Percentiles rank a stretch among this genome's conserved stretches.
phyloP scores from a whole-genome alignment of 768 basidiomycete genomes.

The Glaciozyma martinii region DNA sequence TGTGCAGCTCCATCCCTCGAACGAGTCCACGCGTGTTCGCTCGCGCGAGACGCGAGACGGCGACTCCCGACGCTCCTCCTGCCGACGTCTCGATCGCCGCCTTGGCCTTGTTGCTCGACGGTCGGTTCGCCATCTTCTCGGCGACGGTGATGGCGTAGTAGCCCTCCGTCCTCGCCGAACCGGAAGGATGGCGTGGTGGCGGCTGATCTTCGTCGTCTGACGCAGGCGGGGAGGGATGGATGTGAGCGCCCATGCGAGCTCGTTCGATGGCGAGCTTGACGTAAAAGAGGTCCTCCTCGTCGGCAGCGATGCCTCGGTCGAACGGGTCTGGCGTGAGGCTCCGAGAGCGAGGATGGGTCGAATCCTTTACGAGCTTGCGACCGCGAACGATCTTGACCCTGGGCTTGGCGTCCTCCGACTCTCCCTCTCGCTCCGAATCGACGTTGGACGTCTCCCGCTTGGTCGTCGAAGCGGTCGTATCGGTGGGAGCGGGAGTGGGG shows the following conservation, averaged over 20 bases:
- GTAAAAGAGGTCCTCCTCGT: constrained; percentile 44
- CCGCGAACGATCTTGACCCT: background rate
- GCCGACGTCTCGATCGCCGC: constrained; percentile 45
- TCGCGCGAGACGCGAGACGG: constrained; percentile 57
- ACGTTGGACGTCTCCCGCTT: background rate
- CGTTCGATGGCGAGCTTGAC: constrained; percentile 38
- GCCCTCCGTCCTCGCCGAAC: constrained; percentile 86
- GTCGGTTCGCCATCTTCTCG: constrained; percentile 30
- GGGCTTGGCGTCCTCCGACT: background rate
- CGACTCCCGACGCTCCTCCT: constrained; percentile 62
- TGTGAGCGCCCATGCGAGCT: constrained; percentile 21
- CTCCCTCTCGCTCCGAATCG: background rate
- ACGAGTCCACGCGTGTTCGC: constrained; percentile 85
- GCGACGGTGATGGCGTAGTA: constrained; percentile 67
- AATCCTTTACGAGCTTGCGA: constrained; percentile 1
- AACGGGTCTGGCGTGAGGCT: constrained; percentile 36
- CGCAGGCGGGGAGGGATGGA: constrained; percentile 28
- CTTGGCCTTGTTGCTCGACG: constrained; percentile 68
- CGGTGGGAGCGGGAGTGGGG: background rate
- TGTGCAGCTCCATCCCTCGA: constrained; percentile 87
- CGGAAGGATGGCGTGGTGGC: constrained; percentile 56
- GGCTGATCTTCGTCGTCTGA: constrained; percentile 29
- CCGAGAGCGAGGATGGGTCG: background rate
- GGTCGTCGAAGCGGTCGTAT: background rate
- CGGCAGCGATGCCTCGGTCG: constrained; percentile 37